Evolutionary conservation across 805 yeast genomes (phyloP).

Genomic region (Saturnispora saitoi): DNA sequence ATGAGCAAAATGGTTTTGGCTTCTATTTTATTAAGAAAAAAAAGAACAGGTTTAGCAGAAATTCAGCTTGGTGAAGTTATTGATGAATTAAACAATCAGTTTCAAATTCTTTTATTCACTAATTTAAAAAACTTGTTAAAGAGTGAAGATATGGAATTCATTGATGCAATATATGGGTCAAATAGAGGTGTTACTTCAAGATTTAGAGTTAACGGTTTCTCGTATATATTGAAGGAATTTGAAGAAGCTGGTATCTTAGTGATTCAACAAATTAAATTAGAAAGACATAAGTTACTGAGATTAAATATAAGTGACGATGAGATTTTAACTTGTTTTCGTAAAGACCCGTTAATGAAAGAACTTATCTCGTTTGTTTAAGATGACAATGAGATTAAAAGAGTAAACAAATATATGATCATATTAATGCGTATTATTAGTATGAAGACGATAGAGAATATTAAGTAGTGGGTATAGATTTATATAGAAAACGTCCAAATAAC

Average conservation of each 20-base stretch:
- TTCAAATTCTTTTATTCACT: conserved; percentile 23
- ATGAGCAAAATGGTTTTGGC: conserved; percentile 65
- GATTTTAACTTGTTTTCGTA: conserved; percentile 47
- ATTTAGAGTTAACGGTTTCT: conserved; percentile 51
- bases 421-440: no score
- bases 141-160: conserved; percentile 19
- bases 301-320: conserved; percentile 68
- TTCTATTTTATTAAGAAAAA: conserved; percentile 53
- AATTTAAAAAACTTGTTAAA: conserved; percentile 21
- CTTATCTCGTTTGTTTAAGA: conserved; percentile 12
- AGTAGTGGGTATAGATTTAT: background rate
- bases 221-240: conserved; percentile 55
- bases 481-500: background rate
- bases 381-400: conserved; percentile 9
- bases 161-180: conserved; percentile 22
- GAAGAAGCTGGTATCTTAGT: conserved; percentile 71
- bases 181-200: conserved; percentile 16
- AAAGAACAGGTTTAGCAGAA: conserved; percentile 65
- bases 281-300: conserved; percentile 55
- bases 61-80: conserved; percentile 65
- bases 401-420: background rate
- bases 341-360: conserved; percentile 40
- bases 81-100: conserved; percentile 55
- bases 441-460: background rate
- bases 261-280: conserved; percentile 60